A percentile compares a stretch with the other conserved stretches of the same genome.
Evolutionary conservation across 306 rosid genomes (phyloP).

Genomic region (Fagus crenata): DNA sequence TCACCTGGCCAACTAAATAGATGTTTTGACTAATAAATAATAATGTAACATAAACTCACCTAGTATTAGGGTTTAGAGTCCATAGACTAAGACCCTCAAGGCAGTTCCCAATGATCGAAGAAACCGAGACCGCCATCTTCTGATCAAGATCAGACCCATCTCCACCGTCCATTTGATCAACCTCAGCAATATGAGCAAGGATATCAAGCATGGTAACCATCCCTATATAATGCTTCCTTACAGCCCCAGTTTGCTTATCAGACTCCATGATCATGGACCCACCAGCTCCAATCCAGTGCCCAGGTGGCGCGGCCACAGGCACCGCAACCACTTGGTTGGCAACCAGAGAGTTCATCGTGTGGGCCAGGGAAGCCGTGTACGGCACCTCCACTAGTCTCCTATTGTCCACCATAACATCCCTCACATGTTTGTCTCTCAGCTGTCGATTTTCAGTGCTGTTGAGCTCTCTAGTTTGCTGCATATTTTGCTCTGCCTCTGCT

Average conservation of each 20-base stretch:
- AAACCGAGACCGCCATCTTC: constrained; percentile 63
- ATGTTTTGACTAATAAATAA: no score
- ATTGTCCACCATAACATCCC: constrained; percentile 57
- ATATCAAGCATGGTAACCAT: constrained; percentile 91
- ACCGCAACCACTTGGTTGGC: constrained; percentile 72
- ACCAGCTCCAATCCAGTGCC: constrained; percentile 92
- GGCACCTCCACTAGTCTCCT: constrained; percentile 83
- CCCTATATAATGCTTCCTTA: constrained; percentile 80
- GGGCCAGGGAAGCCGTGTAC: constrained; percentile 72
- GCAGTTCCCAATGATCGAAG: constrained; percentile 68
- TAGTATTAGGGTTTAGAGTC: constrained; percentile 80
- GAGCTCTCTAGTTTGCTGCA: constrained; percentile 38
- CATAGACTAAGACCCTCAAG: constrained; percentile 80
- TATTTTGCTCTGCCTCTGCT: background rate
- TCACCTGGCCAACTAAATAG: no score
- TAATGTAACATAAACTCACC: constrained; percentile 32
- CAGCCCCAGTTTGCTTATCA: constrained; percentile 62
- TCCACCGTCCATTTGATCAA: constrained; percentile 41
- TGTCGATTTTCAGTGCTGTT: constrained; percentile 21
- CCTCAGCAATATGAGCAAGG: constrained; percentile 73
- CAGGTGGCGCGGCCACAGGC: constrained; percentile 92
- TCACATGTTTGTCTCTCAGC: constrained; percentile 53
- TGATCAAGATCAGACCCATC: constrained; percentile 48
- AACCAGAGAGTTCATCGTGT: constrained; percentile 72
- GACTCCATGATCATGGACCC: constrained; percentile 86